Conservation (phyloP, 2,329 filamentous ascomycete genomes). For the Aspergillus ochraceus region DNA sequence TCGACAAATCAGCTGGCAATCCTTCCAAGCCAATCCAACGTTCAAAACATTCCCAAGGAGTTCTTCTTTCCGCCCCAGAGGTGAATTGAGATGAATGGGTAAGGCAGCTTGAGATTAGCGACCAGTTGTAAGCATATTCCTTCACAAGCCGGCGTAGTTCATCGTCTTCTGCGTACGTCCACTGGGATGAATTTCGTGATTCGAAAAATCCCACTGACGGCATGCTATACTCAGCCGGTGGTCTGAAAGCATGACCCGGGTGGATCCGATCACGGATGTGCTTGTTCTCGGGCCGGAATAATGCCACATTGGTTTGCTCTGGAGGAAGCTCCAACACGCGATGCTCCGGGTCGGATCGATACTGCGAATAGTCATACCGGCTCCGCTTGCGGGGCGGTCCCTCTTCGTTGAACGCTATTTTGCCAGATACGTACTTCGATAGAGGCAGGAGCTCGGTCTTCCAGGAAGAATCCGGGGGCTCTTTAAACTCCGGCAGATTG, state of each 20-base stretch:
- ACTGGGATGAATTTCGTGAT: constrained; percentile 80
- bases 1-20: constrained; percentile 87
- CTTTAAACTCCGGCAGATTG: constrained; percentile 58
- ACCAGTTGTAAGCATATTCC: constrained; percentile 98
- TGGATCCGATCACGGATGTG: constrained; percentile 86
- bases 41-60: constrained; percentile 98
- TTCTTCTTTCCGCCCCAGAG: constrained; percentile 85
- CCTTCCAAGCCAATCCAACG: constrained; percentile 92
- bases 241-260: constrained; percentile 87
- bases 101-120: constrained; percentile 81
- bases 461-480: constrained; percentile 70
- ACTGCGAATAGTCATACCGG: constrained; percentile 77
- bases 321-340: constrained; percentile 58
- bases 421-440: constrained; percentile 82
- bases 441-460: constrained; percentile 75
- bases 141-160: constrained; percentile 81
- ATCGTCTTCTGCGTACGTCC: constrained; percentile 87
- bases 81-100: constrained; percentile 71
- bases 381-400: constrained; percentile 73
- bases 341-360: constrained; percentile 64
- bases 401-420: constrained; percentile 67
- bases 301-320: constrained; percentile 72
- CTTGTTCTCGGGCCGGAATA: constrained; percentile 89
- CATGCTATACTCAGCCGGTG: constrained; percentile 89
- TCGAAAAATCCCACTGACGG: constrained; percentile 90